A percentile compares a stretch with the other conserved stretches of the same genome.
These are phyloP conservation scores for Trichosporon ovoides DNA, from an alignment of 1,284 basidiomycete genomes.

Conservation along the genomic window DNA sequence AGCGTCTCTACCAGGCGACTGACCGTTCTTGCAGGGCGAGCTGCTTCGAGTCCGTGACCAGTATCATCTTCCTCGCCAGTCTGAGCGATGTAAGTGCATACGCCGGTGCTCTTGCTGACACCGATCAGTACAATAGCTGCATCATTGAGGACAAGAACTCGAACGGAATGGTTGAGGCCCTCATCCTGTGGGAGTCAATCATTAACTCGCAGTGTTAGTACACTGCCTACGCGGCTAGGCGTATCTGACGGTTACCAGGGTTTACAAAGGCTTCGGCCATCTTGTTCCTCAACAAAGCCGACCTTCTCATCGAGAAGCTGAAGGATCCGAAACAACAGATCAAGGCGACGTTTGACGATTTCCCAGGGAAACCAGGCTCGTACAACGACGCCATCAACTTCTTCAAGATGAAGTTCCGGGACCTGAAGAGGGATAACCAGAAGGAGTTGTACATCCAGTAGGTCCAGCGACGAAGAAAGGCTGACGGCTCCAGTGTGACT, in stretches of 20 bases:
- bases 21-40: slow-evolving; percentile 43
- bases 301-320: slow-evolving; percentile 81
- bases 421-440: slow-evolving; percentile 71
- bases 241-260: slow-evolving; percentile 53
- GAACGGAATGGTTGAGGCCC: slow-evolving; percentile 97
- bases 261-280: slow-evolving; percentile 89
- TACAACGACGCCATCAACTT: slow-evolving; percentile 56
- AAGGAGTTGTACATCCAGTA: slow-evolving; percentile 92
- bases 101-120: background rate
- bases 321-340: slow-evolving; percentile 64
- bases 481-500: slow-evolving; percentile 59
- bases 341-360: slow-evolving; percentile 72
- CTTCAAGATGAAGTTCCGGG: slow-evolving; percentile 79
- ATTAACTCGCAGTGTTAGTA: slow-evolving; percentile 62
- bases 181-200: slow-evolving; percentile 93
- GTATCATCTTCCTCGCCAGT: slow-evolving; percentile 86
- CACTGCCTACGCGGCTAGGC: no score
- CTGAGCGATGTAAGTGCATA: slow-evolving; percentile 61
- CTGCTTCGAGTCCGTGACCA: slow-evolving; percentile 89
- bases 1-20: background rate
- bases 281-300: slow-evolving; percentile 84
- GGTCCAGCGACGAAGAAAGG: slow-evolving; percentile 42
- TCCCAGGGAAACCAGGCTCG: slow-evolving; percentile 56
- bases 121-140: slow-evolving; percentile 71
- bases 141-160: slow-evolving; percentile 90